These are phyloP conservation scores for Closterium sp. DNA, from an alignment of 139 green algal species.

Conservation along the genomic window DNA sequence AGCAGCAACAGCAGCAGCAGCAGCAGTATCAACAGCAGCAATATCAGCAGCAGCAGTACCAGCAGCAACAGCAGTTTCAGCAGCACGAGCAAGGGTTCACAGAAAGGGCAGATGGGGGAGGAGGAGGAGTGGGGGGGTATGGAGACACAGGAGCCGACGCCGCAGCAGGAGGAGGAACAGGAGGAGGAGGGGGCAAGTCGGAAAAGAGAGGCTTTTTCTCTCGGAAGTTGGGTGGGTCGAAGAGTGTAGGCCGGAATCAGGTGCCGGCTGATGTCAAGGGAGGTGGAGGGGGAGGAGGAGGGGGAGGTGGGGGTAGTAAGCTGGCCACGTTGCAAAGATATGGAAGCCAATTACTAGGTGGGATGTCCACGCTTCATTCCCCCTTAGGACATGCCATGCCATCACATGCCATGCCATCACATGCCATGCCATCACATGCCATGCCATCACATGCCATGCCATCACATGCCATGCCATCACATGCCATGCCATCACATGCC, in stretches of 20 bases:
- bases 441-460: no score
- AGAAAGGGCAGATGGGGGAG: not conserved
- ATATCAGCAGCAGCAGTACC: not conserved
- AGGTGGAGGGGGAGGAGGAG: not conserved
- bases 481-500: no score
- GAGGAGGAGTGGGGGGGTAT: not conserved
- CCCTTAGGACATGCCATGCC: no score
- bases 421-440: no score
- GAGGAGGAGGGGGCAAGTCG: not conserved
- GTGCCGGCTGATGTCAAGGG: not conserved
- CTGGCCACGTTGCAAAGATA: not conserved
- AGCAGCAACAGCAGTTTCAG: not conserved
- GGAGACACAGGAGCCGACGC: not conserved
- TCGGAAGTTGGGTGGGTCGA: not conserved
- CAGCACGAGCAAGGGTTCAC: not conserved
- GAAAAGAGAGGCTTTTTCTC: not conserved
- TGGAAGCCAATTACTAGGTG: not conserved
- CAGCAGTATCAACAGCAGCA: not conserved
- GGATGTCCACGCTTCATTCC: not conserved
- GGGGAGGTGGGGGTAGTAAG: not conserved
- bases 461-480: no score
- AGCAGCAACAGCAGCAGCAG: not conserved
- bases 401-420: no score
- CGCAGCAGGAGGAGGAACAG: not conserved
- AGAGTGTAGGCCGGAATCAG: not conserved